Base-by-base conservation (phyloP, 768 basidiomycete species). In the Panus rudis region DNA sequence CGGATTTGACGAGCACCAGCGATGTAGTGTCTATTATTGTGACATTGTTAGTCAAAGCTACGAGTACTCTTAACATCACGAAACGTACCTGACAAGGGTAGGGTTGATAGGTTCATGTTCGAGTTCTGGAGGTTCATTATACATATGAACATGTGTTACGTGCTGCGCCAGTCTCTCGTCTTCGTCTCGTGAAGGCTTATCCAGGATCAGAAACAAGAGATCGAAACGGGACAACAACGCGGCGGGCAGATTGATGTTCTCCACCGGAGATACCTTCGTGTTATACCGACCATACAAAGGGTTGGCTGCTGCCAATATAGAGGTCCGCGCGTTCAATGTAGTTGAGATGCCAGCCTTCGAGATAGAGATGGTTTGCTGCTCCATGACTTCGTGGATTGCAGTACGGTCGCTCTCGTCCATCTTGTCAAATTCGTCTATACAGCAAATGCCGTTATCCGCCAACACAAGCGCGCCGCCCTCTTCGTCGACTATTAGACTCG, bases 371-470 rank as follows among this genome's bases (percentile, higher is more conserved):
- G 96, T 99, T 67, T 99, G 96, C 63, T 98, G 96, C 66, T 98
- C 94, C 96, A 99, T 99, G 47, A 99, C 96, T 74, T 99, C 96
- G 67, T 99, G 96, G 49, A 99, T 98, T 12, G 96, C 91, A 2
- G 96, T 98, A 52, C 96, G 75, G 62, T 98, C 96, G 1, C 90
- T 63, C 66, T 99, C 96, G 52, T 98, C 96, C 96, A 99, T 99
- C 63, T 99, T 98, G 70, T 99, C 96, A 59, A 99, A 99, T 61
- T 99, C 96, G 53, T 99, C 96, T 50, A 99, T 99, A 63, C 94
- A 98, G 69, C 93, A 97, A 57, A 99, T 99, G 22, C 96, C 96
- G 52, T 99, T 99, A 63, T 99, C 96, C 10, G 96, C 94, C 37
- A 99, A 78, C 13, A 99, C 96, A 41, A 99, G 78, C n/a, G 96